phyloP scores from a whole-genome alignment of 2,329 filamentous ascomycete genomes.

The Gaeumannomyces tritici region DNA sequence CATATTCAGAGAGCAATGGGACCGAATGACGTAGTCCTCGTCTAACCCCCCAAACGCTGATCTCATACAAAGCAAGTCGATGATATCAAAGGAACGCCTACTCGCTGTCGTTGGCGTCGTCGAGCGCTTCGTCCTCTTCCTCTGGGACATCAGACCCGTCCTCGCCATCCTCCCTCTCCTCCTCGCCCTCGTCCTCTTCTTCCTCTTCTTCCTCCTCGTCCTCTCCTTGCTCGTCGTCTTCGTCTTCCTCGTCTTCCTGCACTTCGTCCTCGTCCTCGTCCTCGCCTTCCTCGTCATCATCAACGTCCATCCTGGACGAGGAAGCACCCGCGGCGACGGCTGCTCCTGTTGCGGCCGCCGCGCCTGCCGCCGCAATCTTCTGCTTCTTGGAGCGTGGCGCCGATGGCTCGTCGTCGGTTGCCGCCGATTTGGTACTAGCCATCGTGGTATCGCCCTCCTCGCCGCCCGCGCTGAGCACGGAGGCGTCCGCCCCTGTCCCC shows the following conservation, averaged over 20 bases:
- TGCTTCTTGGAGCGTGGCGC: slow-evolving; percentile 26
- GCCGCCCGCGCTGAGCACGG: slow-evolving; percentile 19
- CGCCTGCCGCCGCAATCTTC: slow-evolving; percentile 17
- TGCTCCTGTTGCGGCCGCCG: slow-evolving; percentile 22
- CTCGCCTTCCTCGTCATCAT: slow-evolving; percentile 21
- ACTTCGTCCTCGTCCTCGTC: slow-evolving; percentile 25
- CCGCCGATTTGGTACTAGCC: slow-evolving; percentile 10
- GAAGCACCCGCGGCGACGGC: slow-evolving; percentile 22
- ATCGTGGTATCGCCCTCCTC: slow-evolving; percentile 12
- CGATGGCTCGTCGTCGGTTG: slow-evolving; percentile 9
- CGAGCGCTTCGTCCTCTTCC: slow-evolving; percentile 50
- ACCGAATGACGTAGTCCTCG: too few relatives aligned
- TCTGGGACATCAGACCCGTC: slow-evolving; percentile 39
- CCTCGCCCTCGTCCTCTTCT: slow-evolving; percentile 37
- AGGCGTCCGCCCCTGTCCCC: slow-evolving; percentile 17
- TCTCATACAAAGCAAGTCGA: neutral
- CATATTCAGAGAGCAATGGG: neutral
- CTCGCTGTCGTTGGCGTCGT: slow-evolving; percentile 16
- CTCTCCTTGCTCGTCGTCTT: slow-evolving; percentile 16
- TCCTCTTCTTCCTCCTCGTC: slow-evolving; percentile 30
- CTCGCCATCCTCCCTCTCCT: slow-evolving; percentile 38
- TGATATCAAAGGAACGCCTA: neutral
- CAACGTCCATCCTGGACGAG: slow-evolving; percentile 30
- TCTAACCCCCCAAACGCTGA: too few relatives aligned
- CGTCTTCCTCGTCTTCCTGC: slow-evolving; percentile 21